Conservation (phyloP, 768 basidiomycete genomes). For the Boletales sp. region DNA sequence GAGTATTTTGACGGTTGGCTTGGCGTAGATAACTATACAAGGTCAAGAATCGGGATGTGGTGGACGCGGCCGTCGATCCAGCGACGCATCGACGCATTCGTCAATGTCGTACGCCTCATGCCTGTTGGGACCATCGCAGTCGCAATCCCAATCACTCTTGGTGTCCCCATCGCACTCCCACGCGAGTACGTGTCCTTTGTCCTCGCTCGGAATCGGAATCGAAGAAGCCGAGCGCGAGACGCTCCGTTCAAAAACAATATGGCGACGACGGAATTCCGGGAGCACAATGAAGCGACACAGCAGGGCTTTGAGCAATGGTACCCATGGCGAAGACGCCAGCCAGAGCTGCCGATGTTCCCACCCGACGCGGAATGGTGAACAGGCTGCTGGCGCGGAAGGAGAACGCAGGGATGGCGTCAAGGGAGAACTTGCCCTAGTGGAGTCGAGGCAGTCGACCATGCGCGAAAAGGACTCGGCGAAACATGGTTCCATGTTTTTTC, state of each 20-base stretch:
- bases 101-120: constrained; percentile 20
- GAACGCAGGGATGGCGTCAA: background rate
- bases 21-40: constrained; percentile 1
- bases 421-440: background rate
- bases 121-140: constrained; percentile 17
- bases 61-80: constrained; percentile 13
- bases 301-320: background rate
- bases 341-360: background rate
- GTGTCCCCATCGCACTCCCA: constrained; percentile 16
- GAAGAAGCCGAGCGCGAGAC: constrained; percentile 22
- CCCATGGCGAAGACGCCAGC: background rate
- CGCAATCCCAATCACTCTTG: constrained; percentile 13
- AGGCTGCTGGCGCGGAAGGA: background rate
- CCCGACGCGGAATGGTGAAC: background rate
- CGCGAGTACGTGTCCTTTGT: constrained; percentile 10
- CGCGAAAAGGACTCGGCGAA: constrained; percentile 27
- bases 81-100: constrained; percentile 17
- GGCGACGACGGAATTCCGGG: constrained; percentile 11
- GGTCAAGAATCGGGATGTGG: background rate
- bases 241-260: constrained; percentile 18
- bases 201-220: constrained; percentile 21
- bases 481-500: constrained; percentile 22
- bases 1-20: background rate
- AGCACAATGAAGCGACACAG: constrained; percentile 10
- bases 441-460: background rate